A percentile compares a stretch with the other conserved stretches of the same genome.
These are phyloP conservation scores for Fusarium phyllophilum DNA, from an alignment of 2,329 filamentous ascomycete genomes.

Conservation along the genomic window DNA sequence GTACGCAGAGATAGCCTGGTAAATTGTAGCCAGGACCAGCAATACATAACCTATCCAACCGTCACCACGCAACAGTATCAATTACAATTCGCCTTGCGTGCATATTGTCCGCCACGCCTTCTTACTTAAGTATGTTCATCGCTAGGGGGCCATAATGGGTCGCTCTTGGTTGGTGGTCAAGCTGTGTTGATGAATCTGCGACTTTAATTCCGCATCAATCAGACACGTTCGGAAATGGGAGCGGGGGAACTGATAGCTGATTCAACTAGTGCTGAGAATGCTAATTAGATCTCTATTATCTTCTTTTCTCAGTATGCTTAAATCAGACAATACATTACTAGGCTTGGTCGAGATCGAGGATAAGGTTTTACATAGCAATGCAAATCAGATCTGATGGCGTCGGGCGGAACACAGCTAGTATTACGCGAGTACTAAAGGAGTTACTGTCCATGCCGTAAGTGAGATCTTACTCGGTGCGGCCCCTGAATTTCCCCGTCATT, in stretches of 20 bases:
- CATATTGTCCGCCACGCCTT: neutral
- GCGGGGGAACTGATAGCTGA: neutral
- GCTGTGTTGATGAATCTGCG: neutral
- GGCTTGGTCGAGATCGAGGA: neutral
- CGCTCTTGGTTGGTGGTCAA: neutral
- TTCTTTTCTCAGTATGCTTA: neutral
- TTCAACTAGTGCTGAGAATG: neutral
- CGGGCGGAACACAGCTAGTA: neutral
- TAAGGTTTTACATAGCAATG: neutral
- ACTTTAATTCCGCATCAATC: neutral
- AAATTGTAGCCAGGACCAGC: neutral
- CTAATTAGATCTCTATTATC: neutral
- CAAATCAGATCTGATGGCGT: neutral
- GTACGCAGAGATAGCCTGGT: neutral
- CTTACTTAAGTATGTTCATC: neutral
- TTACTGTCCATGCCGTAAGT: neutral
- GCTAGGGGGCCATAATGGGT: neutral
- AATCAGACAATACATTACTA: neutral
- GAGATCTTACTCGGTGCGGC: neutral
- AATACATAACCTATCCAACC: neutral
- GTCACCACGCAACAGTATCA: rapidly evolving
- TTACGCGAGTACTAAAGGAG: neutral
- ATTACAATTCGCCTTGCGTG: neutral
- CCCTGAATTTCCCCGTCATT: neutral
- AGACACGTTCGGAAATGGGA: neutral